Percentiles rank a stretch among this genome's conserved stretches.
These are phyloP conservation scores for Monosporozyma unispora DNA, from an alignment of 805 yeast genomes.

Conservation along the genomic window DNA sequence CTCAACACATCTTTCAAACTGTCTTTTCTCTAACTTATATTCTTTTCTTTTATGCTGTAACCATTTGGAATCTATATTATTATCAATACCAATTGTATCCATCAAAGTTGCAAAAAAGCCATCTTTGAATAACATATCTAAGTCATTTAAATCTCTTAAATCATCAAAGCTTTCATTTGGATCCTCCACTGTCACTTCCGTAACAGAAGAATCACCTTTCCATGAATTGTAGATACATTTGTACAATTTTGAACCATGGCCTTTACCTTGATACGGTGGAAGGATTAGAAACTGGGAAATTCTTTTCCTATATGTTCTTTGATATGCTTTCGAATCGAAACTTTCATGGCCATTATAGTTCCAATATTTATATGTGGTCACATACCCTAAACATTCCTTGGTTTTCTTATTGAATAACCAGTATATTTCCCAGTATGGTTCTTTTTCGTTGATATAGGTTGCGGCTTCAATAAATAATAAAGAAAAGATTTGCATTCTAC, in stretches of 20 bases:
- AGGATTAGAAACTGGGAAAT: slow-evolving; percentile 80
- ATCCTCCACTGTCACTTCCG: slow-evolving; percentile 84
- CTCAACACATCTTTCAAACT: slow-evolving; percentile 68
- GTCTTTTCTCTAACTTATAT: slow-evolving; percentile 65
- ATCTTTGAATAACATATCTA: slow-evolving; percentile 37
- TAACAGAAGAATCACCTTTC: slow-evolving; percentile 41
- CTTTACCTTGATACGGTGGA: slow-evolving; percentile 72
- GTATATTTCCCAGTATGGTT: slow-evolving; percentile 74
- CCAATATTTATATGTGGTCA: slow-evolving; percentile 81
- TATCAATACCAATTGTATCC: slow-evolving; percentile 17
- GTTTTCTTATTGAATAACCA: slow-evolving; percentile 34
- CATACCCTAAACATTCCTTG: slow-evolving; percentile 59
- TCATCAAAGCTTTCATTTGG: slow-evolving; percentile 91
- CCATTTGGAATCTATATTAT: slow-evolving; percentile 30
- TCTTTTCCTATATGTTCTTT: slow-evolving; percentile 43
- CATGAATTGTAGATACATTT: slow-evolving; percentile 45
- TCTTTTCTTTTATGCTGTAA: slow-evolving; percentile 29
- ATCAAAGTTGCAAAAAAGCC: slow-evolving; percentile 29
- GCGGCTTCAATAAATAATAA: slow-evolving; percentile 90
- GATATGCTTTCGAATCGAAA: slow-evolving; percentile 19
- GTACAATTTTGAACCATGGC: slow-evolving; percentile 66
- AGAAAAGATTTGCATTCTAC: slow-evolving; percentile 69
- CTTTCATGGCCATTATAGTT: slow-evolving; percentile 43
- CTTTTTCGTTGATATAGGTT: slow-evolving; percentile 68
- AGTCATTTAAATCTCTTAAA: slow-evolving; percentile 74